Conservation (phyloP, 2,329 filamentous ascomycete genomes). For the Mycocentrospora acerina region DNA sequence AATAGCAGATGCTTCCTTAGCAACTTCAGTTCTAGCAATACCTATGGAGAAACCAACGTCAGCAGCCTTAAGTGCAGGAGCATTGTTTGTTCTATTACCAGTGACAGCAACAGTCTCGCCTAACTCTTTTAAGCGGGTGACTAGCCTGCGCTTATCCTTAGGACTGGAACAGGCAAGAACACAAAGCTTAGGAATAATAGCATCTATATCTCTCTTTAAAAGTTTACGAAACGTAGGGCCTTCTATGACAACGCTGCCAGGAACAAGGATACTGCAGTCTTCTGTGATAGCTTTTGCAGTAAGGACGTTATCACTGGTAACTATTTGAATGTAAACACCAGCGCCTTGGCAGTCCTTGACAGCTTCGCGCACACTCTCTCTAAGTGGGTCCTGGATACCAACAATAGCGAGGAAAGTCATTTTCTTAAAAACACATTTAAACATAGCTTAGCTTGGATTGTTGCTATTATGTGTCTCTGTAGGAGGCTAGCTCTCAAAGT, state of each 20-base stretch:
- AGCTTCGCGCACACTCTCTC: constrained; percentile 71
- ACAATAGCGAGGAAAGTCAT: constrained; percentile 75
- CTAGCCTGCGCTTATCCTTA: constrained; percentile 89
- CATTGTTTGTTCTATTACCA: constrained; percentile 96
- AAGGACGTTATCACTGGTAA: constrained; percentile 95
- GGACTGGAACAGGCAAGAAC: constrained; percentile 97
- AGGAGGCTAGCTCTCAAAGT: constrained; percentile 83
- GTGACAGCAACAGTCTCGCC: constrained; percentile 98
- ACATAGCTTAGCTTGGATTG: constrained; percentile 62
- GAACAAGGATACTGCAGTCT: constrained; percentile 86
- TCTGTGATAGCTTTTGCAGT: constrained; percentile 96
- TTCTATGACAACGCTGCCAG: constrained; percentile 75
- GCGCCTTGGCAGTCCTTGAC: constrained; percentile 73
- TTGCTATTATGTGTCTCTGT: constrained; percentile 60
- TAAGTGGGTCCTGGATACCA: constrained; percentile 79
- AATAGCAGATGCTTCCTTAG: constrained; percentile 94
- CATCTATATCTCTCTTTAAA: constrained; percentile 71
- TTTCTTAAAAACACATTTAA: constrained; percentile 68
- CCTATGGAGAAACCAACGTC: constrained; percentile 99
- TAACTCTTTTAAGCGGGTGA: constrained; percentile 86
- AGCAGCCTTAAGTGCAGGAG: constrained; percentile 92
- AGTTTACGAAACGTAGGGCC: constrained; percentile 89
- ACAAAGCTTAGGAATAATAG: constrained; percentile 77
- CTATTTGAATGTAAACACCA: constrained; percentile 81
- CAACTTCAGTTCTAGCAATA: constrained; percentile 83